phyloP scores from a whole-genome alignment of 2,329 filamentous ascomycete genomes.

The Ploettnerulaceae sp. region DNA sequence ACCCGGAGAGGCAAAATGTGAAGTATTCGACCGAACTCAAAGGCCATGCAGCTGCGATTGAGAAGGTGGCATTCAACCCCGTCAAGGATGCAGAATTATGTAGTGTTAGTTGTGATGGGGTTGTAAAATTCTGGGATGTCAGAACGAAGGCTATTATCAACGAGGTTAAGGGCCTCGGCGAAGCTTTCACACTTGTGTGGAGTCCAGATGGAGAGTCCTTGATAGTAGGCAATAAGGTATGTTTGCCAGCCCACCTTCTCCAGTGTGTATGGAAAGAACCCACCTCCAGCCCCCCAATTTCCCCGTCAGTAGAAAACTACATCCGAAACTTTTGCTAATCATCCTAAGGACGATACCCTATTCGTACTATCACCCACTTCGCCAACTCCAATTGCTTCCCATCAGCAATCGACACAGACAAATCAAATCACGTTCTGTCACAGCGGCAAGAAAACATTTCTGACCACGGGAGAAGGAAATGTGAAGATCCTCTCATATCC shows the following conservation, averaged over 20 bases:
- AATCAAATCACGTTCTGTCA: slow-evolving; percentile 74
- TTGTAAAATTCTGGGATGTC: slow-evolving; percentile 77
- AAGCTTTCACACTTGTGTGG: slow-evolving; percentile 70
- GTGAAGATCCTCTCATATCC: slow-evolving; percentile 68
- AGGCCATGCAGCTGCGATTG: slow-evolving; percentile 60
- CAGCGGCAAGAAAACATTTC: slow-evolving; percentile 64
- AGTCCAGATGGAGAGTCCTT: slow-evolving; percentile 64
- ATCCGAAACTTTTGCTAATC: not conserved
- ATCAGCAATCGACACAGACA: slow-evolving; percentile 59
- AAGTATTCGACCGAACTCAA: slow-evolving; percentile 73
- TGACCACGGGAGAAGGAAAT: slow-evolving; percentile 66
- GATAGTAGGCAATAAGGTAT: slow-evolving; percentile 68
- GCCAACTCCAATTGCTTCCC: slow-evolving; percentile 49
- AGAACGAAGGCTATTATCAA: slow-evolving; percentile 66
- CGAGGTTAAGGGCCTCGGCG: slow-evolving; percentile 61
- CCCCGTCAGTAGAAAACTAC: no score
- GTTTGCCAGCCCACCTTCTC: slow-evolving; percentile 33
- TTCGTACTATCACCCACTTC: slow-evolving; percentile 58
- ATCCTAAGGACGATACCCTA: slow-evolving; percentile 52
- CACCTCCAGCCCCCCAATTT: not conserved
- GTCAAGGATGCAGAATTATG: slow-evolving; percentile 72
- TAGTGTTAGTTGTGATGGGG: slow-evolving; percentile 68
- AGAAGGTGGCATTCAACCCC: slow-evolving; percentile 75
- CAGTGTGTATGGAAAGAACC: slow-evolving; percentile 2
- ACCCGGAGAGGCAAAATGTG: slow-evolving; percentile 68